phyloP scores from a whole-genome alignment of 768 basidiomycete genomes.

The Macrolepiota albuminosa region DNA sequence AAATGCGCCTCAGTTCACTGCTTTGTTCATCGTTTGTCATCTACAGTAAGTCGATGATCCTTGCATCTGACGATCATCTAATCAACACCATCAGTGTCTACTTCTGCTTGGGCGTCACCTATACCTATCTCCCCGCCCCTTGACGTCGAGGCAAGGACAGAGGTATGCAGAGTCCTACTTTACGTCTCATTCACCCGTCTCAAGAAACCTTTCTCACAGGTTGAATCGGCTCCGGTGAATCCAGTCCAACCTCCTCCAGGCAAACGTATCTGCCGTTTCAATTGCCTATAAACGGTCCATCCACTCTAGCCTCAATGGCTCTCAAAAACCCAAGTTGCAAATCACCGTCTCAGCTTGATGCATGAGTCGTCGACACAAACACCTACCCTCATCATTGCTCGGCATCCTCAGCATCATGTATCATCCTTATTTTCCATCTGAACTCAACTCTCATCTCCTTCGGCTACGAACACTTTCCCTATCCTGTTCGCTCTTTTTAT shows the following conservation, averaged over 20 bases:
- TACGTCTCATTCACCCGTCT: neutral
- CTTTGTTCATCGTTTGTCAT: constrained; percentile 7
- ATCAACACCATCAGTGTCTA: constrained; percentile 8
- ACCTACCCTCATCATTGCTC: neutral
- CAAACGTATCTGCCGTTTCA: constrained; percentile 10
- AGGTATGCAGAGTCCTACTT: neutral
- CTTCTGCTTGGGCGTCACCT: constrained; percentile 10
- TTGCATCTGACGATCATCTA: neutral
- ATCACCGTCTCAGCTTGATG: constrained; percentile 3
- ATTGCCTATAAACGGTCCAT: constrained; percentile 7
- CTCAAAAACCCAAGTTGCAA: neutral
- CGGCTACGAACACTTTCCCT: neutral
- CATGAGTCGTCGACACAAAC: neutral
- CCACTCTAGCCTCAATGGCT: neutral
- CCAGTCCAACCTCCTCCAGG: neutral
- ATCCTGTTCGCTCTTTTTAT: neutral
- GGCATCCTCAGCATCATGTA: neutral
- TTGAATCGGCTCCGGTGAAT: neutral
- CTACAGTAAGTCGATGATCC: constrained; percentile 13
- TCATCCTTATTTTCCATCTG: neutral
- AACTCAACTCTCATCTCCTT: neutral
- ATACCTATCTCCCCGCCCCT: constrained; percentile 14
- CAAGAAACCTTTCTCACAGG: neutral
- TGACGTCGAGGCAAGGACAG: constrained; percentile 15
- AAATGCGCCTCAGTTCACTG: constrained; percentile 9